Base-by-base conservation (phyloP, 2,329 filamentous ascomycete species). In the Neonectria sp. region DNA sequence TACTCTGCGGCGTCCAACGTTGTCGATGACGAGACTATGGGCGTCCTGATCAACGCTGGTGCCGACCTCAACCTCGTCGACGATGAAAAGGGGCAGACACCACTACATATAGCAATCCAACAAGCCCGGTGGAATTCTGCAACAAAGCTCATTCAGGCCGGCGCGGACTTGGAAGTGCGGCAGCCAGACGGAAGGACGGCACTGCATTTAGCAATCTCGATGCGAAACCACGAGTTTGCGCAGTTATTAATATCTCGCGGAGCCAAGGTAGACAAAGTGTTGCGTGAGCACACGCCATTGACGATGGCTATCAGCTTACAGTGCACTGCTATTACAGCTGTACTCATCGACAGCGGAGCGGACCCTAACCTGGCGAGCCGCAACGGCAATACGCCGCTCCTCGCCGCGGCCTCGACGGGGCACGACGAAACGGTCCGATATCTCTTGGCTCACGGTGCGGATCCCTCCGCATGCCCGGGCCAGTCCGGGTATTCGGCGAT, bases 361-460 rank as follows among this genome's bases (percentile, higher is more conserved):
- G 68, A 76, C 37, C 73, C 71, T 6, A 76, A 76, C 37, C 55
- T 72, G 25, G 55, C 72, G 6, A 76, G 74, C 45, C 65, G 73
- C 7, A 76, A 75, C 52, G 74, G 74, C 56, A 76, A 76, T 31
- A 76, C 73, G n/a, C 74, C 74, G 45, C 68, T 76, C 9, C 67
- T 76, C 9, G 65, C 74, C 21, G 74, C 74, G 9, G 71, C 74
- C 37, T 72, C 74, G 27, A 76, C 74, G 5, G 74, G 74, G 12
- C 74, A 76, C 17, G 73, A 76, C 27, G 74, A 76, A 65, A 76
- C 74, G 24, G 68, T 76, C n/a, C 71, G 74, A 27, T 76, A 76
- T 60, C 73, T 76, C 27, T 58, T 76, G 29, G 73, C 67, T 13
- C 70, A 76, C 45, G 73, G 74, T 3, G 74, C 74, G 15, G 72